Evolutionary conservation across 257 asterid genomes (phyloP), one percentile per base, ranked within the genome.

Genomic region (Knoxia roxburghii): DNA sequence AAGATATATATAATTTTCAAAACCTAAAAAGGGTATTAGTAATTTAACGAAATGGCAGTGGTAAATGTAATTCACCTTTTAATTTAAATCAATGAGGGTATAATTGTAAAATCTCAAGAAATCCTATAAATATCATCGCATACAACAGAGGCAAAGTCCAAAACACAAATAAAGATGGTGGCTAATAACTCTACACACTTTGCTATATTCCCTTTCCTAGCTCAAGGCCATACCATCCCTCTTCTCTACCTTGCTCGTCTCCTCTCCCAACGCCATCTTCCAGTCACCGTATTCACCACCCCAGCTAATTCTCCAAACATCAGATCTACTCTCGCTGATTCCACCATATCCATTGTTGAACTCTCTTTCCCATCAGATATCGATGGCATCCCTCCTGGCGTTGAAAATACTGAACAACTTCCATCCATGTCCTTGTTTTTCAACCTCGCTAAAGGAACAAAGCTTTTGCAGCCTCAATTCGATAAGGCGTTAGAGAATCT

Each of bases 181-280:
- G 77, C 84, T 13, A 65, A 53, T 21, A 53, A 77, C 9, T 24
- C 74, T 10, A 82, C 89, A 33, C 95, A 86, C 77, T 88, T 90
- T 41, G 83, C 72, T 5, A 78, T 90, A 40, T 85, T 88, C 77
- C 92, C 95, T 8, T 86, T 88, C 82, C 75, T 86, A 83, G 57
- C 97, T 12, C 81, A 82, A 64, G 96, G 93, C 68, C 95, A 88
- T 75, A 86, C 81, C 69, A 85, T 85, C 66, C 96, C 96, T 15
- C 85, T 88, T 80, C 88, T 88, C 81, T 67, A 80, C 83, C 88
- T 85, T 67, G 75, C 86, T 77, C 81, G 86, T 58, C 86, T 88
- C 75, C 88, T 90, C 67, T 84, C 69, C 41, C 81, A 51, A 46
- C 85, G 81, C 20, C 73, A 81, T 23, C 51, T 82, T 66, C 40